Percentiles rank a stretch among this genome's conserved stretches.
These are phyloP conservation scores for Drechslera avenae DNA, from an alignment of 2,329 filamentous ascomycete genomes.

Conservation along the genomic window DNA sequence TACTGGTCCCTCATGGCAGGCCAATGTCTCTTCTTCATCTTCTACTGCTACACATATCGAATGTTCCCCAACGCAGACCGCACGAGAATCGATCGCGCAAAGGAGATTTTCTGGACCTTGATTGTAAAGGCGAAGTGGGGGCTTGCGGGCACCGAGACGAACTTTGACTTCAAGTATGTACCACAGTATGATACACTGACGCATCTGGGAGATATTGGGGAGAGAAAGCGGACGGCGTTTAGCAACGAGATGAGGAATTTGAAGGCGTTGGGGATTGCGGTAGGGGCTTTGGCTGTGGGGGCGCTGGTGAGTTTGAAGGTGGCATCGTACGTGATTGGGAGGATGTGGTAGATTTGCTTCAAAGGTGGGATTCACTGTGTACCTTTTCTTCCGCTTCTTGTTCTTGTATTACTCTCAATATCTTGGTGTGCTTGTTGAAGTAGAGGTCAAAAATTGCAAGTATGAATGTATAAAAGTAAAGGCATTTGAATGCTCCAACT, in stretches of 20 bases:
- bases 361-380: neutral
- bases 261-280: conserved; percentile 52
- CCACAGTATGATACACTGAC: conserved; percentile 61
- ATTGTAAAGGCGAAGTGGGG: conserved; percentile 69
- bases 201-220: conserved; percentile 52
- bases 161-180: conserved; percentile 74
- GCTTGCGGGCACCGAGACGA: conserved; percentile 63
- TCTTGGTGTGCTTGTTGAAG: too few species aligned
- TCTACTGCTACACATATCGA: conserved; percentile 59
- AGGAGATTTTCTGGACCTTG: conserved; percentile 62
- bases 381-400: too few species aligned
- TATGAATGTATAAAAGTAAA: too few species aligned
- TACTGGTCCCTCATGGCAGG: conserved; percentile 66
- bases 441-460: too few species aligned
- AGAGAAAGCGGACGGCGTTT: conserved; percentile 45
- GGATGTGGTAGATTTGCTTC: conserved; percentile 22
- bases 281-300: conserved; percentile 34
- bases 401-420: neutral
- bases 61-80: conserved; percentile 56
- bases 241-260: conserved; percentile 56
- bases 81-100: conserved; percentile 58
- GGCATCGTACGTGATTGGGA: conserved; percentile 23
- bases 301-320: conserved; percentile 34
- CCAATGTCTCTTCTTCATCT: conserved; percentile 70
- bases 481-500: too few species aligned